These are phyloP conservation scores for Malus fusca DNA, from an alignment of 306 rosid genomes.

Conservation along the genomic window DNA sequence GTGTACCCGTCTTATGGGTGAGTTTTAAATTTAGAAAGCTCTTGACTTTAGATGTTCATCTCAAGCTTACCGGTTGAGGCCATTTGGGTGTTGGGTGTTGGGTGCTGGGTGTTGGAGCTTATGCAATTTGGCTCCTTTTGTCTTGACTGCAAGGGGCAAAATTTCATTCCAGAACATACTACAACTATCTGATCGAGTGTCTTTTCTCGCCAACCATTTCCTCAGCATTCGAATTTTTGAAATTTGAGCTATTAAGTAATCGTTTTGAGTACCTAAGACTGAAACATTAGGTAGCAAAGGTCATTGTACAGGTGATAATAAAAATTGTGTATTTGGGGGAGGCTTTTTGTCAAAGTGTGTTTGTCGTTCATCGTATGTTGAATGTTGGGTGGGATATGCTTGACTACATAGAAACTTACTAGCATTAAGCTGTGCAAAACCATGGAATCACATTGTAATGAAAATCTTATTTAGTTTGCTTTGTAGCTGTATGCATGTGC, in stretches of 20 bases:
- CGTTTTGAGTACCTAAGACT: neutral
- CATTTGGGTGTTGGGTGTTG: neutral
- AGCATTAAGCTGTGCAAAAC: neutral
- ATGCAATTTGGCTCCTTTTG: neutral
- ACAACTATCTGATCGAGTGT: neutral
- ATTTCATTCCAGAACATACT: neutral
- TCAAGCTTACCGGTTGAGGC: neutral
- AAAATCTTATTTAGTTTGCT: neutral
- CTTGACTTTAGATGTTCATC: neutral
- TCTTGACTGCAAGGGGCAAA: neutral
- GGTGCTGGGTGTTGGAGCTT: neutral
- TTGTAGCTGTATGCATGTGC: neutral
- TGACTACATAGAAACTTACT: neutral
- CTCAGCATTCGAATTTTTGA: neutral
- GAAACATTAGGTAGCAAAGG: neutral
- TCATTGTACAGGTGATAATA: neutral
- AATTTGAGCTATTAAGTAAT: neutral
- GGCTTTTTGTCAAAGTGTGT: neutral
- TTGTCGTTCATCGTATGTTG: neutral
- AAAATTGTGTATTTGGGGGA: neutral
- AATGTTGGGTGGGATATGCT: neutral
- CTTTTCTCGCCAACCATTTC: neutral
- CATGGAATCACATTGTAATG: neutral
- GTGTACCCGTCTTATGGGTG: conserved; percentile 22
- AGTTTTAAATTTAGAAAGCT: neutral